Evolutionary conservation across 2,329 filamentous ascomycete genomes (phyloP), one percentile per base, ranked within the genome.

Genomic region (Tolypocladium ovalisporum): DNA sequence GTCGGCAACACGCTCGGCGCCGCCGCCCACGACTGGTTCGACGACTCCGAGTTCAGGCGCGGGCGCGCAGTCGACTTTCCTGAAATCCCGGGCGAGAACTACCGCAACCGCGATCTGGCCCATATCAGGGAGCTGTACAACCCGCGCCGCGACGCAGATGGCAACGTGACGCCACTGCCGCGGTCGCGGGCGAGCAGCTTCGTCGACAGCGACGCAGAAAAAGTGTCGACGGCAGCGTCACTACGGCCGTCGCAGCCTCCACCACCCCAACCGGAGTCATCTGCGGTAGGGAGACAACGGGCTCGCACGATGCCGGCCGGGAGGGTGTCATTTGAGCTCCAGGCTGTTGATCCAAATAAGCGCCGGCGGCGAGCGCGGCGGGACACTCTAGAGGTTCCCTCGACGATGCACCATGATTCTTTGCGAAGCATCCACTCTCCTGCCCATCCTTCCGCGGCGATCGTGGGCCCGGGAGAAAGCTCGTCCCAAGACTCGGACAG

Each of bases 31-130:
- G 71, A 78, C n/a, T 73, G 71, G 9, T 76, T 77, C 57, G 76
- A 83, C 56, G 73, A 78, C 35, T 74, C 74, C 0, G 74, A 74
- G 1, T 83, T 82, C 62, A 74, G 73, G 53, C 68, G 67, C 4
- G 75, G 77, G 22, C 70, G 69, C 49, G 76, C 78, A 4, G 65
- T 68, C n/a, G 71, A 74, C n/a, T 86, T 77, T 53, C 83, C 83
- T 0, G 75, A 78, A 56, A 71, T 82, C 0, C 83, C 83, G 0
- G 83, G 80, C 2, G 82, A 85, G 61, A 17, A 13, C 6, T 42
- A 54, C 40, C 56, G 57, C 24, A 62, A 62, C 34, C 4, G 32
- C 1, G 62, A 65, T 0, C 63, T 82, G 1, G 55, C 59, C 22
- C 61, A 69, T 4, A 74, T 77, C 32, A 71, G 68, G 52, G 67